These are phyloP conservation scores for Silene conica DNA, from an alignment of 148 eudicot genomes.

Conservation along the genomic window DNA sequence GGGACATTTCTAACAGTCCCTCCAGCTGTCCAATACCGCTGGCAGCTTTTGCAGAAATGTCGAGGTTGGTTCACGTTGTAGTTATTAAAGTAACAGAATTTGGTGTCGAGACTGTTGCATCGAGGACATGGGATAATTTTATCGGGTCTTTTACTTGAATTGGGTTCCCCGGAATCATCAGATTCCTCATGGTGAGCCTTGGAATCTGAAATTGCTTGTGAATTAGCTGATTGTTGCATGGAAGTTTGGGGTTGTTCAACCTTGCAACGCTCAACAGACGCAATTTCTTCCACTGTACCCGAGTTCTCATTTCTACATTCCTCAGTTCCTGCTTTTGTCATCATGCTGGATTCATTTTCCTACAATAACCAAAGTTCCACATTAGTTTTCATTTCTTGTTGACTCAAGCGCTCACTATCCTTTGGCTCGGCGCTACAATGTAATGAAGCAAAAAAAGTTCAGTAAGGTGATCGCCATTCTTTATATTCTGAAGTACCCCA, in stretches of 20 bases:
- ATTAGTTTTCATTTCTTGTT: neutral
- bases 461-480: no score
- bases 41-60: slow-evolving; percentile 33
- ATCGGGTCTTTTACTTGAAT: slow-evolving; percentile 35
- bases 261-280: slow-evolving; percentile 10
- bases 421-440: neutral
- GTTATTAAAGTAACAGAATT: slow-evolving; percentile 36
- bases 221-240: neutral
- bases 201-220: slow-evolving; percentile 8
- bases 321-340: slow-evolving; percentile 22
- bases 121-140: slow-evolving; percentile 47
- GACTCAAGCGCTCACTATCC: neutral
- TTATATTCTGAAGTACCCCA: no score
- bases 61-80: slow-evolving; percentile 34
- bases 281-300: slow-evolving; percentile 11
- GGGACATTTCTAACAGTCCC: slow-evolving; percentile 47
- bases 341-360: slow-evolving; percentile 25
- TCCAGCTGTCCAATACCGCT: slow-evolving; percentile 34
- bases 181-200: slow-evolving; percentile 23
- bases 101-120: slow-evolving; percentile 43
- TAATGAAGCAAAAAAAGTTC: no score
- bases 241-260: slow-evolving; percentile 17
- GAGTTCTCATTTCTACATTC: slow-evolving; percentile 18
- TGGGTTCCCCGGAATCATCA: slow-evolving; percentile 19
- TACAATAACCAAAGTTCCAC: slow-evolving; percentile 11